phyloP scores from a whole-genome alignment of 1,139 yeast species.

The Hansenula sp. region DNA sequence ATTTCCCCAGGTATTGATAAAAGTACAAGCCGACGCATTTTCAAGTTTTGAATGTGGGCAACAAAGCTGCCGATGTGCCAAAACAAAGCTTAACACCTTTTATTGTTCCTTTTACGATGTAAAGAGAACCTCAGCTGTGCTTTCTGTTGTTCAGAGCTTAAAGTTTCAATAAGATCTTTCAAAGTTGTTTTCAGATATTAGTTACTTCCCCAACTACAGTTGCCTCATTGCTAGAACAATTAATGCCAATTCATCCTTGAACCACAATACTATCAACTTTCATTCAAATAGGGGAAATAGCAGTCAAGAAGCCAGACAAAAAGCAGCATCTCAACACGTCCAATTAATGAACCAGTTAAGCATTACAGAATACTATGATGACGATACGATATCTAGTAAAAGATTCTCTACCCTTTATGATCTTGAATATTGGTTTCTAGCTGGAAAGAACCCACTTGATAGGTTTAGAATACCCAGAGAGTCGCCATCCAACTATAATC shows the following conservation, averaged over 20 bases:
- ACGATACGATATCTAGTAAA: not conserved
- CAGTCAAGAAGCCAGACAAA: not conserved
- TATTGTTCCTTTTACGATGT: no score
- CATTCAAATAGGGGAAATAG: not conserved
- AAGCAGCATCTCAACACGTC: not conserved
- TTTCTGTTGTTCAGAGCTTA: not conserved
- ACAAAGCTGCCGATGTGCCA: no score
- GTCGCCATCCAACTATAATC: constrained; percentile 20
- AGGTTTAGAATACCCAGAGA: constrained; percentile 15
- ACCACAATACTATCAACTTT: not conserved
- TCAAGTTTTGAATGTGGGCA: no score
- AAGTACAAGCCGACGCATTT: no score
- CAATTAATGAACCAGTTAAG: not conserved
- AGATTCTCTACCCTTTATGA: constrained; percentile 8
- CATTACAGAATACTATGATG: not conserved
- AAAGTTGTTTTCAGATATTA: constrained; percentile 1
- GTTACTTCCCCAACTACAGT: not conserved
- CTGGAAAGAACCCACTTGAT: constrained; percentile 6
- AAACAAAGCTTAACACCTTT: no score
- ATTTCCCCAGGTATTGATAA: no score
- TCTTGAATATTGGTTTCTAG: constrained; percentile 9
- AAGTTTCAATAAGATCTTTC: not conserved
- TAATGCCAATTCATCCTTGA: not conserved
- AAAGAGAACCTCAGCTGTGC: no score
- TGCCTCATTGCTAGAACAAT: not conserved